Base-by-base conservation (phyloP, 208 protist species). In the Hexamita inflata region DNA sequence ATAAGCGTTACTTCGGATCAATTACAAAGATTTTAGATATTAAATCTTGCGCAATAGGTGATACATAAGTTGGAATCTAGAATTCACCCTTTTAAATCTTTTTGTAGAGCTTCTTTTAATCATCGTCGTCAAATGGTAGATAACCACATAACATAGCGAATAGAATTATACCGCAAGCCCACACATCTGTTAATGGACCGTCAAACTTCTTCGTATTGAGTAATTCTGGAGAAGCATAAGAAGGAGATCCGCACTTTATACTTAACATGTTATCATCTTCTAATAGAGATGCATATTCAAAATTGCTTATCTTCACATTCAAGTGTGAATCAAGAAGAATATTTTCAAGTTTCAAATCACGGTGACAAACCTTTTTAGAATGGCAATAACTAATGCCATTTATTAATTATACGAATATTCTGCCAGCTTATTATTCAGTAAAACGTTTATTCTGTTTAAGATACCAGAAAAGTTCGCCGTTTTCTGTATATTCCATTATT, bases 331-430 rank as follows among this genome's bases (percentile, higher is more conserved):
- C 67, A 0, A 79, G 35, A 38, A 79, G 39, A 11, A 79, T 58
- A 58, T 79, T 79, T 62, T 79, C 76, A 28, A 67, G 76, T 64
- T 79, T 79, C 11, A 79, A n/a, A n/a, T n/a, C n/a, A n/a, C n/a
- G n/a, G n/a, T n/a, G n/a, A n/a, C n/a, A n/a, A n/a, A n/a, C n/a
- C n/a, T n/a, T n/a, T n/a, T n/a, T n/a, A n/a, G n/a, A n/a, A n/a
- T n/a, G n/a, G n/a, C n/a, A n/a, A n/a, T n/a, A n/a, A n/a, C n/a
- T n/a, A n/a, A n/a, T n/a, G n/a, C n/a, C n/a, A n/a, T n/a, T n/a
- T n/a, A n/a, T n/a, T n/a, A n/a, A n/a, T n/a, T n/a, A n/a, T n/a
- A n/a, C n/a, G n/a, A n/a, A n/a, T n/a, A n/a, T n/a, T n/a, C n/a
- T n/a, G n/a, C n/a, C n/a, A n/a, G n/a, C n/a, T n/a, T n/a, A n/a